Evolutionary conservation across 2,329 filamentous ascomycete species (phyloP).

Genomic region (Arthrocladium fulminans): DNA sequence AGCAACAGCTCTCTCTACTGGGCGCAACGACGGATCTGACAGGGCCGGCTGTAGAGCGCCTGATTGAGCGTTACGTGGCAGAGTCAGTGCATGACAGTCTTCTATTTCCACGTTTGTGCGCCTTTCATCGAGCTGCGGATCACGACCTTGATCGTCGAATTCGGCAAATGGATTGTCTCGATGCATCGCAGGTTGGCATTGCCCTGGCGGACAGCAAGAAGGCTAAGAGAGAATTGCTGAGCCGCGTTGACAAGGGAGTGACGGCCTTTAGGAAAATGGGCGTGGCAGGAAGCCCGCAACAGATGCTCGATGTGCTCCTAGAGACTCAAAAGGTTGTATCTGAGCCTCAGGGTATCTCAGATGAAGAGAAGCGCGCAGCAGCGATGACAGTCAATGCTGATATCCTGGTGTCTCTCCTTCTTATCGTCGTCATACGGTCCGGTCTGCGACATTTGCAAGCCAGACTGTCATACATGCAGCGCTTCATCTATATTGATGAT

Average conservation of each 20-base stretch:
- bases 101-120: slow-evolving; percentile 72
- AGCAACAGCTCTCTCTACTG: slow-evolving; percentile 83
- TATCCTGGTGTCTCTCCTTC: slow-evolving; percentile 78
- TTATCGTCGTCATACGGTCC: slow-evolving; percentile 87
- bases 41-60: slow-evolving; percentile 77
- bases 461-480: slow-evolving; percentile 84
- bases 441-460: slow-evolving; percentile 82
- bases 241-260: slow-evolving; percentile 67
- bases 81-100: slow-evolving; percentile 82
- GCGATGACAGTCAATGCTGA: slow-evolving; percentile 71
- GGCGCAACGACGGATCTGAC: slow-evolving; percentile 91
- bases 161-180: slow-evolving; percentile 83
- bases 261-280: slow-evolving; percentile 83
- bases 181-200: slow-evolving; percentile 90
- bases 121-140: slow-evolving; percentile 72
- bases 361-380: slow-evolving; percentile 43
- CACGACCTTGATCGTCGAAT: slow-evolving; percentile 82
- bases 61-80: slow-evolving; percentile 90
- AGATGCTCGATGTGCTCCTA: slow-evolving; percentile 76
- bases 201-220: slow-evolving; percentile 67
- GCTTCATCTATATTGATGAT: slow-evolving; percentile 96
- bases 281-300: slow-evolving; percentile 67
- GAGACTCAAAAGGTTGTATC: slow-evolving; percentile 78
- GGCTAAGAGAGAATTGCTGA: slow-evolving; percentile 72
- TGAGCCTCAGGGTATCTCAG: slow-evolving; percentile 37